Percentiles rank a stretch among this genome's conserved stretches.
Evolutionary conservation across 2,329 filamentous ascomycete genomes (phyloP).

Genomic region (Paraphoma chrysanthemicola): DNA sequence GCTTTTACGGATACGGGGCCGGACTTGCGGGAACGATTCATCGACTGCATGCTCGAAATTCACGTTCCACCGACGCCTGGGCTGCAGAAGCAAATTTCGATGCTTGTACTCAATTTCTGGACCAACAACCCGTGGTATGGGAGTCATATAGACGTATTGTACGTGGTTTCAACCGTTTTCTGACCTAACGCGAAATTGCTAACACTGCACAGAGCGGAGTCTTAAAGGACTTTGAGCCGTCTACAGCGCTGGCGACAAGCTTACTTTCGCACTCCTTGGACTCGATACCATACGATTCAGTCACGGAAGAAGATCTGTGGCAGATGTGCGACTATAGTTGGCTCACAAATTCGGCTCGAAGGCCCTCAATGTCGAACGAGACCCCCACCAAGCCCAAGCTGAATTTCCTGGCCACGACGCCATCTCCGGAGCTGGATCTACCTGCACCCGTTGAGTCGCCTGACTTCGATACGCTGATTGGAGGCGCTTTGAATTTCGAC

Average conservation of each 20-base stretch:
- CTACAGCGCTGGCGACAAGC: background rate
- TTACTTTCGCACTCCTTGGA: constrained; percentile 1
- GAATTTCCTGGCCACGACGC: background rate
- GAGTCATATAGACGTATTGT: constrained; percentile 9
- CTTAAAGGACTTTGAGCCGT: constrained; percentile 5
- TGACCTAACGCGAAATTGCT: background rate
- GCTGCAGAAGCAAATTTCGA: background rate
- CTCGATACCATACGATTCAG: background rate
- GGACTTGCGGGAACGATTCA: constrained; percentile 32
- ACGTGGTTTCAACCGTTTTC: background rate
- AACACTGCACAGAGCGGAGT: constrained; percentile 3
- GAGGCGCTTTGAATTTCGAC: constrained; percentile 2
- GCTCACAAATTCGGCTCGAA: constrained; percentile 3
- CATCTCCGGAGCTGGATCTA: background rate
- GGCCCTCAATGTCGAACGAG: background rate
- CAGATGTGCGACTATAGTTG: constrained; percentile 7
- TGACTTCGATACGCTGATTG: constrained; percentile 2
- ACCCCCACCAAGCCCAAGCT: background rate
- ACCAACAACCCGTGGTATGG: constrained; percentile 5
- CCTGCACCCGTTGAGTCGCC: background rate
- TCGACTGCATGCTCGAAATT: constrained; percentile 1
- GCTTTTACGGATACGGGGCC: constrained; percentile 45
- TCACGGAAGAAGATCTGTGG: constrained; percentile 5
- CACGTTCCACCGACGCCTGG: background rate
- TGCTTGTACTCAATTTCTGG: constrained; percentile 3